phyloP scores from a whole-genome alignment of 306 rosid genomes.

The Prunus mira region DNA sequence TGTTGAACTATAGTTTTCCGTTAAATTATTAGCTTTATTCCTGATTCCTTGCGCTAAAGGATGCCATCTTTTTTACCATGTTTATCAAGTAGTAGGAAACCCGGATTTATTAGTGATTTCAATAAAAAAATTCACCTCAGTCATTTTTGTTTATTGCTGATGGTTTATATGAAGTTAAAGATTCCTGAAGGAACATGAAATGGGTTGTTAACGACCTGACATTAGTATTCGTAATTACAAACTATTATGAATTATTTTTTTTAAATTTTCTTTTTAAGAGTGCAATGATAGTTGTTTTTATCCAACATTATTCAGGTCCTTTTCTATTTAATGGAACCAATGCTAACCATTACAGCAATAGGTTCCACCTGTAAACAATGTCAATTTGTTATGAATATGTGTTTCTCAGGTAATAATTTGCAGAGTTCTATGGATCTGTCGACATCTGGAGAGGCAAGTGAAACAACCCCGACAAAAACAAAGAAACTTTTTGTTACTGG shows the following conservation, averaged over 20 bases:
- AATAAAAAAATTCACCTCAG: neutral
- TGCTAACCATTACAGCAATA: neutral
- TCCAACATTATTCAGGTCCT: neutral
- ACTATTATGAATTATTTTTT: neutral
- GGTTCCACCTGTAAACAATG: neutral
- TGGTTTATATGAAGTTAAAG: neutral
- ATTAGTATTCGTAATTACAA: neutral
- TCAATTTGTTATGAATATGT: neutral
- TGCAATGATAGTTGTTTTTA: neutral
- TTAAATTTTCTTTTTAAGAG: neutral
- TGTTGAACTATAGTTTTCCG: no score
- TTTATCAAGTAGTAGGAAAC: neutral
- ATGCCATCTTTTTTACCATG: neutral
- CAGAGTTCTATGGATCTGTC: slow-evolving; percentile 20
- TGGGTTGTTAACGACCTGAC: neutral
- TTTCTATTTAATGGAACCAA: neutral
- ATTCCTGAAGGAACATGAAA: neutral
- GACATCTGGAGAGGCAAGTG: slow-evolving; percentile 32
- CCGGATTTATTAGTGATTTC: neutral
- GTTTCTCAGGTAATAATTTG: slow-evolving; percentile 32
- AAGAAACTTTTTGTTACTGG: slow-evolving; percentile 56
- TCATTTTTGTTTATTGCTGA: neutral
- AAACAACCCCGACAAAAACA: slow-evolving; percentile 34
- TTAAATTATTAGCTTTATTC: neutral
- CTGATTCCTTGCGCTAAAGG: neutral